Base-by-base conservation (phyloP, 495 filamentous ascomycete species). In the Thozetella sp. region DNA sequence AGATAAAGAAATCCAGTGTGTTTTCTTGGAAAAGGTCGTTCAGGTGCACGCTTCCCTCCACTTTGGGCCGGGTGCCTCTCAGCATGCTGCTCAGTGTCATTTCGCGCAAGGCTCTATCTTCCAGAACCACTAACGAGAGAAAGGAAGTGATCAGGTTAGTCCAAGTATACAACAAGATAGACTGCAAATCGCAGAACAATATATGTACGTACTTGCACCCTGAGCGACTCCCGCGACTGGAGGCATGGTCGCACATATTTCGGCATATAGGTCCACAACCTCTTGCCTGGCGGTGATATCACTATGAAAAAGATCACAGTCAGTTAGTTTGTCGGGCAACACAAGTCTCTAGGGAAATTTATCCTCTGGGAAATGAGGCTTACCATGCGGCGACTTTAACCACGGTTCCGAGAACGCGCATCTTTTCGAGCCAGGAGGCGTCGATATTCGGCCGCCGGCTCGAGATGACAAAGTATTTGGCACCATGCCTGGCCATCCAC, bases 401-500 rank as follows among this genome's bases (percentile, higher is more conserved):
- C 73, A 67, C 22, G 83, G 62, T 59, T 84, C 84, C 63, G 83
- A 83, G 55, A 84, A 80, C 0, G 83, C 65, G 15, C 43, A 81
- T 69, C 13, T 58, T 51, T 6, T 72, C 59, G 1, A 84, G 34
- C 78, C 82, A 85, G 0, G 20, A 26, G 2, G 67, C 20, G 26
- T 84, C 72, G 11, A 84, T 63, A n/a, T 78, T 79, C 2, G 84
- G 83, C 3, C 62, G 71, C 1, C 85, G 78, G 57, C 83, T 88
- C 0, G 81, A 74, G 1, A 87, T 51, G 19, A 70, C 74, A n/a
- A 88, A 62, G 55, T 77, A 72, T 10, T 69, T 46, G 2, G 85
- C 84, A 0, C 84, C 84, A 48, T 79, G 72, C 0, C 30, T 9
- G 1, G 76, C 69, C 83, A 88, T 86, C 81, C 80, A 88, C 19